Base-by-base conservation (phyloP, 164 flowering plant species). In the Vitis amurensis region DNA sequence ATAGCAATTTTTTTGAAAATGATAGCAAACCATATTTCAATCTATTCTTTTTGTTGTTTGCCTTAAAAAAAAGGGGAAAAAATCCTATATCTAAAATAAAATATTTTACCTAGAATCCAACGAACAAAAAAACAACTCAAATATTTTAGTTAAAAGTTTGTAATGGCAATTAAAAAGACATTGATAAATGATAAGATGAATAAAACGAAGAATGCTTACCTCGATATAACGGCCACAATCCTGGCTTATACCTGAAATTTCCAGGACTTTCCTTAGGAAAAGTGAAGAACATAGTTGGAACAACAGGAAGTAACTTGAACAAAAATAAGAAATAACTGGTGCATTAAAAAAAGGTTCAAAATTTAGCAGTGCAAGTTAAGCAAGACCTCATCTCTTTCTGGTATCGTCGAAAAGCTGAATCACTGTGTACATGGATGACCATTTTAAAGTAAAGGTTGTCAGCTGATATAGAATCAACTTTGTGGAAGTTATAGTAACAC, bases 171-270 rank as follows among this genome's bases (percentile, higher is more conserved):
- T 37, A 31, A 37, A 64, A 57, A 63, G 31, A 30, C 5, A 5
- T 15, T 14, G 2, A 15, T 14, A 19, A 65, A n/a, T 19, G 30
- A 67, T 6, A 19, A 55, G 3, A 12, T 55, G 55, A 14, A 27
- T 19, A 13, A 51, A 27, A 53, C 31, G 27, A 51, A 23, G 53
- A 15, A 30, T 27, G 14, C 8, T 68, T 82, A 91, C 99, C 99
- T 88, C 99, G 89, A 83, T 93, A 95, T 61, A 95, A 71, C 23
- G 99, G 99, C 99, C 99, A 93, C 72, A 95, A 66, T 52, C 83
- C 95, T 55, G 97, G 92, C 61, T 86, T 89, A 68, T 71, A 50
- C 89, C 98, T 93, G 87, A 69, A 81, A 78, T 59, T 73, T 58
- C 52, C 6, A 37, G 71, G 78, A n/a, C 11, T 14, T 30, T 27